Evolutionary conservation across 2,329 filamentous ascomycete species (phyloP).

Genomic region (Sclerotinia spermophila): DNA sequence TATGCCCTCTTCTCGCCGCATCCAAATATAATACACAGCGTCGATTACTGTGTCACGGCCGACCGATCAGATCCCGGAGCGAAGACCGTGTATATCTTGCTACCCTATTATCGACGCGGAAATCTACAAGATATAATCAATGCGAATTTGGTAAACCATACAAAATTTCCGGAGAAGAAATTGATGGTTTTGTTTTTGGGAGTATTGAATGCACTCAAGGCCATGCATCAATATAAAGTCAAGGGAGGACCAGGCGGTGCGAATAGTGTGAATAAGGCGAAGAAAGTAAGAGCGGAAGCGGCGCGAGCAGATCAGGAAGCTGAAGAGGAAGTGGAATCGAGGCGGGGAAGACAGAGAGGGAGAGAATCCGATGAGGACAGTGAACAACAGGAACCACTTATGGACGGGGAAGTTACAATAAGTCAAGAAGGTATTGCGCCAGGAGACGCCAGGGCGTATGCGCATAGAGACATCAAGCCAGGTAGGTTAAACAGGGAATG

Average conservation of each 20-base stretch:
- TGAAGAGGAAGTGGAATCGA: conserved; percentile 38
- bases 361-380: conserved; percentile 56
- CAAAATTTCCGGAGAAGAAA: conserved; percentile 79
- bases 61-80: conserved; percentile 65
- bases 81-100: conserved; percentile 94
- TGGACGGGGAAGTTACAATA: conserved; percentile 70
- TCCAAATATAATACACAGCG: conserved; percentile 78
- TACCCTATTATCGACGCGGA: conserved; percentile 91
- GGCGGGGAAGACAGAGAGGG: conserved; percentile 42
- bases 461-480: conserved; percentile 96
- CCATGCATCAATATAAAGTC: conserved; percentile 87
- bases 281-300: conserved; percentile 38
- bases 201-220: conserved; percentile 80
- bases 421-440: conserved; percentile 65
- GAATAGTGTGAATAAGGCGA: conserved; percentile 46
- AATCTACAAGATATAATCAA: conserved; percentile 99
- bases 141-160: conserved; percentile 94
- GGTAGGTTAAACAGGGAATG: conserved; percentile 49
- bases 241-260: conserved; percentile 53
- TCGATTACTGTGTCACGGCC: conserved; percentile 77
- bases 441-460: conserved; percentile 73
- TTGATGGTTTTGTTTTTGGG: conserved; percentile 90
- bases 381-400: conserved; percentile 76
- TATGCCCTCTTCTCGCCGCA: conserved; percentile 85
- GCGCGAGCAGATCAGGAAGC: conserved; percentile 43